These are phyloP conservation scores for Maudiozyma humilis DNA, from an alignment of 1,139 yeast species.

Conservation along the genomic window DNA sequence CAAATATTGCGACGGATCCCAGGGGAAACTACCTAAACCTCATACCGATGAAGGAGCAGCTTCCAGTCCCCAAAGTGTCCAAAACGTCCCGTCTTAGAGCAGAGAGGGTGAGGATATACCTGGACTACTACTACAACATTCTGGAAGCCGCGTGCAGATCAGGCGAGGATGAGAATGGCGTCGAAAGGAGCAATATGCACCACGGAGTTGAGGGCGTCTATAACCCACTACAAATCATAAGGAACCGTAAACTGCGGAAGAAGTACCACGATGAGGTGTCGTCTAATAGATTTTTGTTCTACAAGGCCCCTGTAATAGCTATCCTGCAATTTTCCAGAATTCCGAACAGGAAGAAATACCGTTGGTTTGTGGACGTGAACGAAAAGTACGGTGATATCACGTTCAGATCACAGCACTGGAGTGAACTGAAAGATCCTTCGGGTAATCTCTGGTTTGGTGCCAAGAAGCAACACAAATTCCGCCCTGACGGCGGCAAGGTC, in stretches of 20 bases:
- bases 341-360: constrained; percentile 19
- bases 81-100: constrained; percentile 26
- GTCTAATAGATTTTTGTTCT: constrained; percentile 22
- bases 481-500: constrained; percentile 2
- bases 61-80: constrained; percentile 10
- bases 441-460: constrained; percentile 56
- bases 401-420: constrained; percentile 65
- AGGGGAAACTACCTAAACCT: neutral
- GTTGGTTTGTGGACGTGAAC: constrained; percentile 62
- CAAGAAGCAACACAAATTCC: neutral
- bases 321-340: constrained; percentile 25
- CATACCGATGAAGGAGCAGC: constrained; percentile 5
- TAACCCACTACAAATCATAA: constrained; percentile 71
- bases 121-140: constrained; percentile 27
- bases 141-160: constrained; percentile 19
- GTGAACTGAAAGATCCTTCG: constrained; percentile 44
- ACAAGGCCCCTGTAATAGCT: constrained; percentile 27
- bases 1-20: constrained; percentile 3
- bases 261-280: constrained; percentile 34
- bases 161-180: constrained; percentile 3
- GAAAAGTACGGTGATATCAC: constrained; percentile 54
- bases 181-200: constrained; percentile 2
- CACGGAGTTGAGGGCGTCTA: constrained; percentile 54
- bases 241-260: constrained; percentile 55
- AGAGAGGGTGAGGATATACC: constrained; percentile 27